These are phyloP conservation scores for Boechera stricta DNA, from an alignment of 345 rosid genomes.

Conservation along the genomic window DNA sequence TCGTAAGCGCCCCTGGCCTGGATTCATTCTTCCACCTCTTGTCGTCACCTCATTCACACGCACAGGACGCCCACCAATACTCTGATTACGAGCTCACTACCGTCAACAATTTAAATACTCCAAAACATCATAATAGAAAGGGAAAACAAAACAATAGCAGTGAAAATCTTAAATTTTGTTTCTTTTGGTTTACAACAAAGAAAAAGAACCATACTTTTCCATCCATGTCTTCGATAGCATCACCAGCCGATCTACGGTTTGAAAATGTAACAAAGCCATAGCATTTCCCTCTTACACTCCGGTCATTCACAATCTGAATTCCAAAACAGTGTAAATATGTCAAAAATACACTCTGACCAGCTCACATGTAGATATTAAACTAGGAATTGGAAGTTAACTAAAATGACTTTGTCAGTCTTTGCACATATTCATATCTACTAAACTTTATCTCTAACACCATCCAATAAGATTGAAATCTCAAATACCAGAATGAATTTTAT, in stretches of 20 bases:
- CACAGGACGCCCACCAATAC: constrained; percentile 72
- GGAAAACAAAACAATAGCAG: background rate
- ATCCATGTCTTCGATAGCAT: constrained; percentile 85
- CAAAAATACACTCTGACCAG: background rate
- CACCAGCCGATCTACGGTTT: constrained; percentile 75
- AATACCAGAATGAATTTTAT: background rate
- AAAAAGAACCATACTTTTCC: constrained; percentile 69
- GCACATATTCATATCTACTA: background rate
- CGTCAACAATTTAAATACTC: constrained; percentile 25
- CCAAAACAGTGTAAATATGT: background rate
- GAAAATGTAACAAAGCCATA: constrained; percentile 84
- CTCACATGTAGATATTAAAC: constrained; percentile 4
- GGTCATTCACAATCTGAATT: constrained; percentile 77
- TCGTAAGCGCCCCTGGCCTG: constrained; percentile 50
- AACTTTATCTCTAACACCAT: background rate
- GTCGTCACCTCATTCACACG: constrained; percentile 79
- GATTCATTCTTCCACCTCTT: constrained; percentile 66
- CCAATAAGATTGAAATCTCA: background rate
- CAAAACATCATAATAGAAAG: constrained; percentile 4
- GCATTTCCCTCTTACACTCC: constrained; percentile 73
- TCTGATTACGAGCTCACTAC: constrained; percentile 54
- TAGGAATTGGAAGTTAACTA: background rate
- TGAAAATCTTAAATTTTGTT: background rate
- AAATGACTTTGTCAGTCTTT: background rate
- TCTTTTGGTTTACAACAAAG: background rate